phyloP scores from a whole-genome alignment of 495 filamentous ascomycete species.

The Mycothermus thermophilus region DNA sequence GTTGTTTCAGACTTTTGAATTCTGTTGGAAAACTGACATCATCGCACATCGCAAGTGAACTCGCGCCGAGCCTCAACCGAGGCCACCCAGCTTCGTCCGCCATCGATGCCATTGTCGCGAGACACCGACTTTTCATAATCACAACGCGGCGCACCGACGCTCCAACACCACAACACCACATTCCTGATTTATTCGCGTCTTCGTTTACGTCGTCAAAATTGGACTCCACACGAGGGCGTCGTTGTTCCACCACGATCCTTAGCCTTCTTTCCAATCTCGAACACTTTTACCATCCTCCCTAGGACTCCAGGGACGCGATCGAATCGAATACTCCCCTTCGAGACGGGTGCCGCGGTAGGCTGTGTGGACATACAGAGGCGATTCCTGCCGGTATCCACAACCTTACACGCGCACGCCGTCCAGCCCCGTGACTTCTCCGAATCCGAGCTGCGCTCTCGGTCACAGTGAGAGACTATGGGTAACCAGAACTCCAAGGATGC shows the following conservation, averaged over 20 bases:
- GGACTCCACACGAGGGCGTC: conserved; percentile 30
- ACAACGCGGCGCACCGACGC: background rate
- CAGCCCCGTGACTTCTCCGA: conserved; percentile 19
- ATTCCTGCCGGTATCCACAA: conserved; percentile 24
- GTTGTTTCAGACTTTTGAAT: background rate
- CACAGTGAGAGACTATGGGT: conserved; percentile 51
- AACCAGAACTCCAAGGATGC: conserved; percentile 78
- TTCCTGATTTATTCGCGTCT: conserved; percentile 5
- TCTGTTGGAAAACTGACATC: conserved; percentile 16
- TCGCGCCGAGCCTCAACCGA: too few relatives aligned
- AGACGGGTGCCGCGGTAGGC: conserved; percentile 31
- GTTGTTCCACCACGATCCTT: conserved; percentile 29
- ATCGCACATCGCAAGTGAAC: conserved; percentile 6
- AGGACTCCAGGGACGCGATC: conserved; percentile 15
- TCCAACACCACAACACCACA: background rate
- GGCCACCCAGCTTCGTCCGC: background rate
- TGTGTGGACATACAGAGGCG: conserved; percentile 27
- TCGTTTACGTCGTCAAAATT: conserved; percentile 16
- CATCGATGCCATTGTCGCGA: background rate
- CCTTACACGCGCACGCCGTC: conserved; percentile 28
- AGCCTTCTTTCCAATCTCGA: conserved; percentile 33
- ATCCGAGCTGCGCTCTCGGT: conserved; percentile 16
- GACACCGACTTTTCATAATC: background rate
- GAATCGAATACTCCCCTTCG: conserved; percentile 10
- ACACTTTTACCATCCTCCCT: conserved; percentile 35